A percentile compares a stretch with the other conserved stretches of the same genome.
phyloP scores from a whole-genome alignment of 768 basidiomycete genomes.

The Pleurotus eryngii region DNA sequence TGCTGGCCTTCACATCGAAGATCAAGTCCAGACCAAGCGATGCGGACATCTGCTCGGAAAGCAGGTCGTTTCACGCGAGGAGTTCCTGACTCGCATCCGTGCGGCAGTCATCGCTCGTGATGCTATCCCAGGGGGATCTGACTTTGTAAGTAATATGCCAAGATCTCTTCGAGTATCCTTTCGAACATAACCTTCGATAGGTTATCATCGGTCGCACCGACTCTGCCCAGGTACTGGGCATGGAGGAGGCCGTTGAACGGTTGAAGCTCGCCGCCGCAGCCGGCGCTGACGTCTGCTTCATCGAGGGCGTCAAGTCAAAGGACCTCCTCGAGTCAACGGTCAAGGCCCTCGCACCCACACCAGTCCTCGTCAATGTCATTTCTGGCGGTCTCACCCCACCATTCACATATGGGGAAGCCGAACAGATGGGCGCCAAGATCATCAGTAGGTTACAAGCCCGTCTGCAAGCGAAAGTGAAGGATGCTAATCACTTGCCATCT shows the following conservation, averaged over 20 bases:
- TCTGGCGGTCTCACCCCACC: constrained; percentile 76
- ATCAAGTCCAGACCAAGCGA: constrained; percentile 80
- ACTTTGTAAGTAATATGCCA: constrained; percentile 50
- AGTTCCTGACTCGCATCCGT: constrained; percentile 69
- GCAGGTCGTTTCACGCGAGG: constrained; percentile 77
- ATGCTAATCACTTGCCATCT: background rate
- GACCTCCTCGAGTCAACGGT: constrained; percentile 64
- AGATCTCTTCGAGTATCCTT: background rate
- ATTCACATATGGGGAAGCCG: constrained; percentile 68
- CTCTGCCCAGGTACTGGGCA: constrained; percentile 74
- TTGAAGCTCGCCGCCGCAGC: constrained; percentile 69
- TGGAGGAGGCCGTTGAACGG: constrained; percentile 69
- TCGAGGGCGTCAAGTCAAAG: constrained; percentile 71
- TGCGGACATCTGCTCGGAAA: constrained; percentile 81
- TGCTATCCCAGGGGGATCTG: constrained; percentile 68
- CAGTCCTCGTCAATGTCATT: constrained; percentile 78
- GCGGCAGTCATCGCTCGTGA: constrained; percentile 78
- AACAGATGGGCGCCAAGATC: constrained; percentile 68
- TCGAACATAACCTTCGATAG: constrained; percentile 22
- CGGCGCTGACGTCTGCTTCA: constrained; percentile 80
- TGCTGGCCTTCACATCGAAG: constrained; percentile 76
- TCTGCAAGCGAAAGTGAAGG: background rate
- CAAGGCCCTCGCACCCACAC: constrained; percentile 66
- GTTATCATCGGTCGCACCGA: constrained; percentile 76
- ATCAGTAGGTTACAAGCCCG: constrained; percentile 50